These are phyloP conservation scores for Trematosphaeria pertusa DNA, from an alignment of 2,329 filamentous ascomycete genomes.

Conservation along the genomic window DNA sequence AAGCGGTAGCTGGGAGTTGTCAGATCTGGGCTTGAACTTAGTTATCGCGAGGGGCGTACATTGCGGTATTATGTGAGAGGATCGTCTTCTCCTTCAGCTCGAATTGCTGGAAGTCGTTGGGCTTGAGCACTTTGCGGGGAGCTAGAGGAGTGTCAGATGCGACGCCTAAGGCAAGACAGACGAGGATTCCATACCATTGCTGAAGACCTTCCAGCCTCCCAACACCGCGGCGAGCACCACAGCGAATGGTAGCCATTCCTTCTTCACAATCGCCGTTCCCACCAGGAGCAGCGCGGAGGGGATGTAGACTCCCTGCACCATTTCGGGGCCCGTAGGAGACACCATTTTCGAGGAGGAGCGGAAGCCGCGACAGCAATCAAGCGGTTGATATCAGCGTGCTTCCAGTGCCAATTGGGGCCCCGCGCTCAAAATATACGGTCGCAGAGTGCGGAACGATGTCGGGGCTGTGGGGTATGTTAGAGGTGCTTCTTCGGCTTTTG, in stretches of 20 bases:
- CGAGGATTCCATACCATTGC: constrained; percentile 65
- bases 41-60: constrained; percentile 71
- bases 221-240: constrained; percentile 70
- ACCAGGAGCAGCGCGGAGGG: constrained; percentile 80
- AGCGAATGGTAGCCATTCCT: constrained; percentile 72
- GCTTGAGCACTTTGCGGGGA: constrained; percentile 83
- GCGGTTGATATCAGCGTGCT: constrained; percentile 1
- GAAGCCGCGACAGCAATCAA: neutral
- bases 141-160: constrained; percentile 56
- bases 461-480: constrained; percentile 13
- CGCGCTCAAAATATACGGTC: constrained; percentile 4
- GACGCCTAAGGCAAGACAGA: neutral
- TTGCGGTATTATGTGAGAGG: constrained; percentile 97
- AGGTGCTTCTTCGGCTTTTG: constrained; percentile 17
- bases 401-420: neutral
- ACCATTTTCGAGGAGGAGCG: too few species aligned
- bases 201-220: constrained; percentile 74
- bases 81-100: constrained; percentile 93
- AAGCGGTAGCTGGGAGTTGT: constrained; percentile 78
- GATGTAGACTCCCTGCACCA: constrained; percentile 83
- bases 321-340: too few species aligned
- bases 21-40: too few species aligned
- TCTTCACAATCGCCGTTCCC: constrained; percentile 79
- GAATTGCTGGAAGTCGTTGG: constrained; percentile 87
- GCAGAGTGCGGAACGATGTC: constrained; percentile 3